Evolutionary conservation across 2,329 filamentous ascomycete species (phyloP).

Genomic region (Sporothrix variecibatus): DNA sequence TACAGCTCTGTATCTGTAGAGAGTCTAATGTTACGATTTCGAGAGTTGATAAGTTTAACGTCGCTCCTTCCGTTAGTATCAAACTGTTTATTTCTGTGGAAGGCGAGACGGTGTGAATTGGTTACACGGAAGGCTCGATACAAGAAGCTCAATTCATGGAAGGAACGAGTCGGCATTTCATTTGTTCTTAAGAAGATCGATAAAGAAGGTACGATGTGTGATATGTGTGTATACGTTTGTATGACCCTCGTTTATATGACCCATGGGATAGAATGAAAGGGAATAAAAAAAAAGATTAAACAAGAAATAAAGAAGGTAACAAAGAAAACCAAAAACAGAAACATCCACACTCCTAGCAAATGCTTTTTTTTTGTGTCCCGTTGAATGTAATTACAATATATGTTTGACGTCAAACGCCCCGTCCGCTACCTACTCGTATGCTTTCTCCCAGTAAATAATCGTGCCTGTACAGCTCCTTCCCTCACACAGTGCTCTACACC

Average conservation of each 20-base stretch:
- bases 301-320: not conserved
- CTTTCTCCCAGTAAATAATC: not conserved
- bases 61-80: not conserved
- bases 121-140: not conserved
- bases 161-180: not conserved
- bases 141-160: not conserved
- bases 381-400: conserved; percentile 8
- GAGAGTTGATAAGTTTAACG: no score
- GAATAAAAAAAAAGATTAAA: not conserved
- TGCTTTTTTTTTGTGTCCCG: conserved; percentile 12
- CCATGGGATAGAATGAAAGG: not conserved
- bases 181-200: not conserved
- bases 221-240: not conserved
- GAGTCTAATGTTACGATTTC: not conserved
- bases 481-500: not conserved
- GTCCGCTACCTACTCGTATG: not conserved
- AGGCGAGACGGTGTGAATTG: not conserved
- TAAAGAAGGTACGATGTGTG: not conserved
- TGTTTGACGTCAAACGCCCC: not conserved
- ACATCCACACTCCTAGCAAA: conserved; percentile 19
- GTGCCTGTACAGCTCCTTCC: no score
- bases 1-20: no score
- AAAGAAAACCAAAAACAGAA: not conserved
- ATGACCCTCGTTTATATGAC: not conserved
- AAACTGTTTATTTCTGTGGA: not conserved